Percentiles rank a stretch among this genome's conserved stretches.
Evolutionary conservation across 139 green algal species (phyloP).

Genomic region (Spirogloea muscicola): DNA sequence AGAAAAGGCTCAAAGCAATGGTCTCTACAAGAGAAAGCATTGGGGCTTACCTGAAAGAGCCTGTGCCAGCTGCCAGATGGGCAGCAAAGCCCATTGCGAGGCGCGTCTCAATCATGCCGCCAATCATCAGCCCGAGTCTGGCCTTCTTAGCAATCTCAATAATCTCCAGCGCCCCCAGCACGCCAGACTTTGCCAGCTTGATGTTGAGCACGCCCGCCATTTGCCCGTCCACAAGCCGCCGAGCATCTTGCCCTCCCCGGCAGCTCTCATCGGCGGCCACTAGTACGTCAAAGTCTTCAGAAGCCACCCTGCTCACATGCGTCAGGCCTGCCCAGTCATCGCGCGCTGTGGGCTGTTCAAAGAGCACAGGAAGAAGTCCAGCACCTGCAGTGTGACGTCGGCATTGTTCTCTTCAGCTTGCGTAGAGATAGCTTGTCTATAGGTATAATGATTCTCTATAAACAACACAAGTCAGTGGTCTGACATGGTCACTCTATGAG

Average conservation of each 20-base stretch:
- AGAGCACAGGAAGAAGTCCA: too few species aligned
- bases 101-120: constrained; percentile 43
- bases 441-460: too few species aligned
- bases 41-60: constrained; percentile 13
- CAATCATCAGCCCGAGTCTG: constrained; percentile 27
- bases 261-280: constrained; percentile 27
- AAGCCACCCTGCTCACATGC: neutral
- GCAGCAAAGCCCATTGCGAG: constrained; percentile 43
- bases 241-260: neutral
- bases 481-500: too few species aligned
- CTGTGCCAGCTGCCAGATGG: constrained; percentile 32
- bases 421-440: too few species aligned
- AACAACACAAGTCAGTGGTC: too few species aligned
- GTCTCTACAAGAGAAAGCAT: neutral
- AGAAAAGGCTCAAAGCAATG: too few species aligned
- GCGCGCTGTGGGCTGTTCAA: constrained; percentile 13
- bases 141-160: neutral
- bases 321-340: neutral
- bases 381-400: too few species aligned
- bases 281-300: neutral
- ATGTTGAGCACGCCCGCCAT: constrained; percentile 22
- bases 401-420: too few species aligned
- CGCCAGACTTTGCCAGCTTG: constrained; percentile 35
- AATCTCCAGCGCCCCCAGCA: constrained; percentile 23
- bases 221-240: constrained; percentile 5